Evolutionary conservation across 148 eudicot species (phyloP).

Genomic region (Rhododendron molle): DNA sequence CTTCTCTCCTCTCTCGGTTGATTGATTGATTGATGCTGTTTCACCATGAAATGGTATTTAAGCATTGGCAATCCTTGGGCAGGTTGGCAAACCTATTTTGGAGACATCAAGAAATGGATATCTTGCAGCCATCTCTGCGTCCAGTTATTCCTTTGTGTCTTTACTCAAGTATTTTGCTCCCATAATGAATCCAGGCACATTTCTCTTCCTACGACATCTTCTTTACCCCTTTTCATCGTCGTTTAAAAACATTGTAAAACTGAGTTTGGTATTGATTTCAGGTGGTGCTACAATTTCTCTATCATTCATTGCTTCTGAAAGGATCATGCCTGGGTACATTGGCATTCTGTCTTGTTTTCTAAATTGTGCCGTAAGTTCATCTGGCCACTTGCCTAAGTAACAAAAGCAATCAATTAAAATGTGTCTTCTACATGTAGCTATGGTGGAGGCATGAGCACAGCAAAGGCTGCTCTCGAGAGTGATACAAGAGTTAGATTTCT

Average conservation of each 20-base stretch:
- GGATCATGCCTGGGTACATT: conserved; percentile 91
- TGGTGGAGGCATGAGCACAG: conserved; percentile 99
- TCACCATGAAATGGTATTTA: neutral
- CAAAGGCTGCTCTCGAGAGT: conserved; percentile 96
- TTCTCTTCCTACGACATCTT: neutral
- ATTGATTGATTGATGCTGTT: neutral
- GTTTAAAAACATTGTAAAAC: neutral
- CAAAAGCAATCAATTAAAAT: neutral
- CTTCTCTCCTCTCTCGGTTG: neutral
- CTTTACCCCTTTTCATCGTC: neutral
- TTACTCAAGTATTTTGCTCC: conserved; percentile 87
- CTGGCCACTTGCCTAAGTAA: neutral
- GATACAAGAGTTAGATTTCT: conserved; percentile 65
- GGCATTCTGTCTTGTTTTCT: conserved; percentile 1
- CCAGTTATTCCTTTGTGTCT: conserved; percentile 91
- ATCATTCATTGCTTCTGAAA: conserved; percentile 95
- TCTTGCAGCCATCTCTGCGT: conserved; percentile 93
- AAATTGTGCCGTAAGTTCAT: neutral
- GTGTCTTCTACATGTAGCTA: conserved; percentile 45
- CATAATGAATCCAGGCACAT: conserved; percentile 89
- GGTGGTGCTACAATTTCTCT: conserved; percentile 94
- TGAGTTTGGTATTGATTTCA: conserved; percentile 23
- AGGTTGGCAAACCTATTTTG: conserved; percentile 87
- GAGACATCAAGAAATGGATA: conserved; percentile 96
- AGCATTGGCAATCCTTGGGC: conserved; percentile 12